Evolutionary conservation across 805 yeast genomes (phyloP).

Genomic region (Starmerella roubikii): DNA sequence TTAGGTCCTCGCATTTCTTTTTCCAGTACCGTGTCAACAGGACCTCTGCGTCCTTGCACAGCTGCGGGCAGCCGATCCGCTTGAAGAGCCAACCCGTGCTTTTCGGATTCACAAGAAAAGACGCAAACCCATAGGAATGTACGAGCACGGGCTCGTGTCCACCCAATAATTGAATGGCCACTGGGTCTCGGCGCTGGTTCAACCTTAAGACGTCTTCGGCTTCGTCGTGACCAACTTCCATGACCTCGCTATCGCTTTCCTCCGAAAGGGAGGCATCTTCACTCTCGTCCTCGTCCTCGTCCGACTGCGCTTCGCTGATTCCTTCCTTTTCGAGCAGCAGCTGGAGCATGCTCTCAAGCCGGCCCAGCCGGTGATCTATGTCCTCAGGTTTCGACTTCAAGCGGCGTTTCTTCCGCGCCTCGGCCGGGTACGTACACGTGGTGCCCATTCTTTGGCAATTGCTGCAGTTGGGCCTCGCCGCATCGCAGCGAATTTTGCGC

Average conservation of each 20-base stretch:
- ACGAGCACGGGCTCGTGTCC: conserved; percentile 9
- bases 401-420: conserved; percentile 10
- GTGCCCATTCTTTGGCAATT: conserved; percentile 66
- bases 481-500: conserved; percentile 61
- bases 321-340: conserved; percentile 10
- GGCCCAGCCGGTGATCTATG: conserved; percentile 14
- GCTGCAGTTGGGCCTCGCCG: conserved; percentile 49
- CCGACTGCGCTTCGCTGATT: background rate
- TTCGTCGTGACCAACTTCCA: background rate
- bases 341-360: conserved; percentile 22
- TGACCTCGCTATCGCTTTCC: background rate
- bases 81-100: conserved; percentile 15
- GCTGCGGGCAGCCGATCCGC: conserved; percentile 10
- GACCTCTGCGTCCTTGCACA: conserved; percentile 10
- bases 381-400: background rate
- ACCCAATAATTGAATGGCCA: conserved; percentile 4
- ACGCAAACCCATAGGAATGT: conserved; percentile 16
- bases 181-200: conserved; percentile 11
- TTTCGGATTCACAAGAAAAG: conserved; percentile 9
- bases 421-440: conserved; percentile 40
- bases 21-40: conserved; percentile 10
- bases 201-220: conserved; percentile 6
- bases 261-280: conserved; percentile 2
- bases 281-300: conserved; percentile 1
- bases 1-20: background rate